Conservation (phyloP, 768 basidiomycete species). For the Phylloporus rhodoxanthus region DNA sequence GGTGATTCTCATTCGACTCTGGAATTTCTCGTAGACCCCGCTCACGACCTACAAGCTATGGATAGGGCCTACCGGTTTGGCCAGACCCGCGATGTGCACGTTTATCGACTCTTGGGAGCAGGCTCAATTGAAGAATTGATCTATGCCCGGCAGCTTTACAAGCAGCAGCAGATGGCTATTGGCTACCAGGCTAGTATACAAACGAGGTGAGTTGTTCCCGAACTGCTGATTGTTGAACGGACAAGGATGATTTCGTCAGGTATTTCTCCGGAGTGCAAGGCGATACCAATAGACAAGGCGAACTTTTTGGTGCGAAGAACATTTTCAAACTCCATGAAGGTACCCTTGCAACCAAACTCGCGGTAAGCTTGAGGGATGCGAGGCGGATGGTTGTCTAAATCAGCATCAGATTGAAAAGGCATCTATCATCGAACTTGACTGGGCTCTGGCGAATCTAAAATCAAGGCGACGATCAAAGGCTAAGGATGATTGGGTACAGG, state of each 20-base stretch:
- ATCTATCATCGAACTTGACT: conserved; percentile 67
- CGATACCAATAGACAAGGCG: conserved; percentile 66
- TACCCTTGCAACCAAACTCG: conserved; percentile 64
- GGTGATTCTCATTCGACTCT: not conserved
- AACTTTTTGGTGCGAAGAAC: conserved; percentile 81
- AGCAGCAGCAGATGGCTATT: conserved; percentile 91
- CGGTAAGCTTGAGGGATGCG: conserved; percentile 39
- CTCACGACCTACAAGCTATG: conserved; percentile 92
- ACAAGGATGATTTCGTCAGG: conserved; percentile 31
- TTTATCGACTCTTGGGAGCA: conserved; percentile 78
- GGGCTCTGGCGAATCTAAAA: conserved; percentile 65
- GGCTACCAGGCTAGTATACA: conserved; percentile 81
- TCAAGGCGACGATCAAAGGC: conserved; percentile 29
- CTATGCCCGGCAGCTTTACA: conserved; percentile 86
- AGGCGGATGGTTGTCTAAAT: not conserved
- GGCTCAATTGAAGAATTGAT: conserved; percentile 86
- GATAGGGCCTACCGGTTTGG: conserved; percentile 83
- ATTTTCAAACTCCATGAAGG: conserved; percentile 76
- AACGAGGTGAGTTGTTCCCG: conserved; percentile 49
- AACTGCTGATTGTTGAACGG: not conserved
- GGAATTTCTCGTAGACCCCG: conserved; percentile 62
- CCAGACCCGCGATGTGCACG: conserved; percentile 78
- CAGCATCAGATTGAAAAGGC: conserved; percentile 69
- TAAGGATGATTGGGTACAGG: conserved; percentile 39
- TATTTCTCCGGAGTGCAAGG: conserved; percentile 83